Evolutionary conservation across 192 early-diverging fungal species (phyloP).

Genomic region (Dissophora ornata): DNA sequence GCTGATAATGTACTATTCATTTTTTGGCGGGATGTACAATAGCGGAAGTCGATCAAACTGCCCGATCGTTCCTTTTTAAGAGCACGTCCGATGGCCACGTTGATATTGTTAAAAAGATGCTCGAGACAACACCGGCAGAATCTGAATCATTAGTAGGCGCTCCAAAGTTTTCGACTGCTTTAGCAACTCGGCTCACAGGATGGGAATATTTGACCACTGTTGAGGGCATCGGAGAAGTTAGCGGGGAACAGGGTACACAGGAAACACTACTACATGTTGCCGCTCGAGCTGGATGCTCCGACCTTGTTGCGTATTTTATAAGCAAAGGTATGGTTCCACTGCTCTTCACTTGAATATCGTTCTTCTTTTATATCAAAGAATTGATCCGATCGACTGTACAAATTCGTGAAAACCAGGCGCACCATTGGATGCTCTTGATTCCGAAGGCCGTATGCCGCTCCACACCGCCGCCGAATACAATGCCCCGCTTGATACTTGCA

Average conservation of each 20-base stretch:
- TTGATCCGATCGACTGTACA: no score
- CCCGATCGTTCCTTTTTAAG: slow-evolving; percentile 37
- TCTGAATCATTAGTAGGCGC: slow-evolving; percentile 5
- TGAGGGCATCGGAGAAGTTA: slow-evolving; percentile 1
- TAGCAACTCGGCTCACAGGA: slow-evolving; percentile 28
- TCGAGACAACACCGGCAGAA: slow-evolving; percentile 18
- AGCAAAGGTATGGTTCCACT: slow-evolving; percentile 15
- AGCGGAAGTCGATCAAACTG: slow-evolving; percentile 36
- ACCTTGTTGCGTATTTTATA: slow-evolving; percentile 27
- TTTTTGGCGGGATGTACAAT: neutral
- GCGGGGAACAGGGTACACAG: slow-evolving; percentile 12
- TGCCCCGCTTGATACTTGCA: slow-evolving; percentile 17
- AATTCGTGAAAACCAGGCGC: slow-evolving; percentile 22
- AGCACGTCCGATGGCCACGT: slow-evolving; percentile 9
- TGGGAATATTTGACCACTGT: slow-evolving; percentile 40
- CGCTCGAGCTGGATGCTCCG: slow-evolving; percentile 18
- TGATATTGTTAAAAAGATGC: slow-evolving; percentile 24
- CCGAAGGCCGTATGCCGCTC: slow-evolving; percentile 35
- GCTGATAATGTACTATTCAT: neutral
- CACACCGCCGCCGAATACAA: slow-evolving; percentile 40
- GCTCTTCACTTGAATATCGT: no score
- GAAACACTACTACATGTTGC: slow-evolving; percentile 55
- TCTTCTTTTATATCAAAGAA: no score
- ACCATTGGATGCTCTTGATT: slow-evolving; percentile 49
- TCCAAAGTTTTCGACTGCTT: slow-evolving; percentile 12